Evolutionary conservation across 176 grass and related monocot species (phyloP).

Genomic region (Zizania latifolia): DNA sequence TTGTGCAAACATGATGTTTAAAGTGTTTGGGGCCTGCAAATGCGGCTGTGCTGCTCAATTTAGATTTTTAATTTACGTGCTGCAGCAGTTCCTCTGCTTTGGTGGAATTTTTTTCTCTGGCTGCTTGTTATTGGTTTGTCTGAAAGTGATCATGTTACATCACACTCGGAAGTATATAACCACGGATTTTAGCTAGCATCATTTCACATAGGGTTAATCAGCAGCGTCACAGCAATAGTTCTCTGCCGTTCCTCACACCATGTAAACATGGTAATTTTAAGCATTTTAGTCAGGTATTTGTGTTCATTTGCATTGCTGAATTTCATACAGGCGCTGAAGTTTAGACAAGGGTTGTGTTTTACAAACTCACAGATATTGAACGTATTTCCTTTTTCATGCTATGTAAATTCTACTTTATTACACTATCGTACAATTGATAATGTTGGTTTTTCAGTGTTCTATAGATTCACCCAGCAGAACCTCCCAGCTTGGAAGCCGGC

Average conservation of each 20-base stretch:
- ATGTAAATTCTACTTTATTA: neutral
- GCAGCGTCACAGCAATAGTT: neutral
- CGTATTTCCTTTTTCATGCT: neutral
- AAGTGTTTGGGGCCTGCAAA: neutral
- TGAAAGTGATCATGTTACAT: neutral
- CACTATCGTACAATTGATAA: neutral
- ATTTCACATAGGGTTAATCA: neutral
- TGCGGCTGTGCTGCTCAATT: neutral
- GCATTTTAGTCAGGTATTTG: neutral
- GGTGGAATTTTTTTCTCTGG: neutral
- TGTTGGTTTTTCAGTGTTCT: conserved; percentile 53
- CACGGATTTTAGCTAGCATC: neutral
- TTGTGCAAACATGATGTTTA: neutral
- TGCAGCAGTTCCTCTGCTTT: neutral
- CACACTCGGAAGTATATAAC: neutral
- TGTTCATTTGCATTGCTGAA: neutral
- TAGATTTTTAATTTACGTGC: neutral
- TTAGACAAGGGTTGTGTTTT: neutral
- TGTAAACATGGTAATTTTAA: neutral
- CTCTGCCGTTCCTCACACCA: neutral
- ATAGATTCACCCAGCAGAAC: conserved; percentile 89
- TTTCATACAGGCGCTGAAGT: neutral
- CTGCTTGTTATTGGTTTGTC: neutral
- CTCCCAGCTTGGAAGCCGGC: conserved; percentile 78
- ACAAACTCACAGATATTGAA: neutral